Evolutionary conservation across 129 eudicot genomes (phyloP).

Genomic region (Helianthus annuus): HanXRQr2.0-SUNRISE NC_035449.2:10987257-10987756

Average conservation of each 20-base stretch:
- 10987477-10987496: no score
- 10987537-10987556: neutral
- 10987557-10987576: neutral
- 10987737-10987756: neutral
- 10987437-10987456: neutral
- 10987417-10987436: neutral
- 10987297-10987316: neutral
- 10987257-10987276: neutral
- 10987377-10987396: no score
- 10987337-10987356: neutral
- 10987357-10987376: no score
- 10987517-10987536: no score
- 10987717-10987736: constrained; percentile 17
- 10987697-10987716: neutral
- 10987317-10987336: neutral
- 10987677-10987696: constrained; percentile 24
- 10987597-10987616: neutral
- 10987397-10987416: no score
- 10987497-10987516: no score
- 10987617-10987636: constrained; percentile 2
- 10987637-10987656: neutral
- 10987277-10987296: neutral
- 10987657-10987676: neutral
- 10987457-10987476: neutral
- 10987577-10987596: neutral